These are phyloP conservation scores for Talaromyces sp. DNA, from an alignment of 2,329 filamentous ascomycete genomes.

Conservation along the genomic window DNA sequence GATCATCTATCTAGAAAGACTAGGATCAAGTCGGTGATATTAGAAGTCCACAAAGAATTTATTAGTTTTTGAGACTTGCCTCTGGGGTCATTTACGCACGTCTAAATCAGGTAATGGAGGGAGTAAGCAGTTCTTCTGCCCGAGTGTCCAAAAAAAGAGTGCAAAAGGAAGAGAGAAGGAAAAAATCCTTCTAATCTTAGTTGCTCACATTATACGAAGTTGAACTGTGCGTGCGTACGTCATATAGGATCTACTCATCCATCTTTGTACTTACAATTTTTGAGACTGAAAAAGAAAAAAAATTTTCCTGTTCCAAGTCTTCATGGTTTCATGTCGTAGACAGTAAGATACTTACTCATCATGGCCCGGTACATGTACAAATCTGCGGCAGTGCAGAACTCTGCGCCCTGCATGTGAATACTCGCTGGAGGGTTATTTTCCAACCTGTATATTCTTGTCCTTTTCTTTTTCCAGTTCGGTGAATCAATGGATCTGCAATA, in stretches of 20 bases:
- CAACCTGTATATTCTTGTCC: background rate
- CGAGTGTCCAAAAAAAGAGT: background rate
- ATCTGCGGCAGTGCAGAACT: background rate
- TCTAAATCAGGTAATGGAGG: background rate
- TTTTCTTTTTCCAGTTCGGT: background rate
- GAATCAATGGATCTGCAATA: background rate
- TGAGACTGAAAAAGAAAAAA: no score
- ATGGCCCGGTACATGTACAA: background rate
- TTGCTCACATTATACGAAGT: background rate
- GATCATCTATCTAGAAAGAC: no score
- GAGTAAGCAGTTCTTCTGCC: no score
- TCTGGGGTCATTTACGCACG: background rate
- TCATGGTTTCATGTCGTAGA: background rate
- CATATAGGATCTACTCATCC: background rate
- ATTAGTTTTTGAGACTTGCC: background rate
- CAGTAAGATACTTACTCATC: background rate
- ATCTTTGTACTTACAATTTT: background rate
- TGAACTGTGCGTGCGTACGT: background rate
- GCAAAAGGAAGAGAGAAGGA: background rate
- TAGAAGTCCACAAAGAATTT: background rate
- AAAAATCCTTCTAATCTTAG: background rate
- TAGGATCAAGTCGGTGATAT: no score
- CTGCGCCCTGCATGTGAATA: background rate
- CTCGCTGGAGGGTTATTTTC: no score
- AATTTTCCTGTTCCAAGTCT: background rate